Evolutionary conservation across 805 yeast genomes (phyloP).

Genomic region (Zygosaccharomyces lentus): DNA sequence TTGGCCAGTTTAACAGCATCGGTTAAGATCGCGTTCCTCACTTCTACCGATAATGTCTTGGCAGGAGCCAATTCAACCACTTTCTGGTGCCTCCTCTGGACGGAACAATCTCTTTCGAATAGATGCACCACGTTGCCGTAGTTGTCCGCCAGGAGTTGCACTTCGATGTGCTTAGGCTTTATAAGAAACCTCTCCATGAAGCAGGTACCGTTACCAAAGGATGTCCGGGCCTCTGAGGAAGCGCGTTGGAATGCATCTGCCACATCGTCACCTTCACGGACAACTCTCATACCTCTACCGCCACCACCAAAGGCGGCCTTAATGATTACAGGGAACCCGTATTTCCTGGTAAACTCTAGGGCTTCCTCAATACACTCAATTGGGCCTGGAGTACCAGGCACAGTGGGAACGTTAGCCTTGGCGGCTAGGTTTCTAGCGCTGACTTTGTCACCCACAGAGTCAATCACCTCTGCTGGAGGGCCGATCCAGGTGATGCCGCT

Average conservation of each 20-base stretch:
- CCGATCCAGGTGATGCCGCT: slow-evolving; percentile 96
- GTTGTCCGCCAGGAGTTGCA: slow-evolving; percentile 88
- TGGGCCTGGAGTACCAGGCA: slow-evolving; percentile 98
- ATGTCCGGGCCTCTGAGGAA: slow-evolving; percentile 84
- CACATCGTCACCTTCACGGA: slow-evolving; percentile 90
- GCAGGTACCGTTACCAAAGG: slow-evolving; percentile 99
- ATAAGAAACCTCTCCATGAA: slow-evolving; percentile 93
- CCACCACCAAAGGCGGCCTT: slow-evolving; percentile 99
- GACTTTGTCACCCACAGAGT: slow-evolving; percentile 95
- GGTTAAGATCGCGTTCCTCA: slow-evolving; percentile 85
- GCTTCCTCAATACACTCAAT: slow-evolving; percentile 80
- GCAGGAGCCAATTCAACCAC: slow-evolving; percentile 99
- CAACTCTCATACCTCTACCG: slow-evolving; percentile 99
- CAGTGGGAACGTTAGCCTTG: slow-evolving; percentile 80
- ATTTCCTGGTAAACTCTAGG: slow-evolving; percentile 64
- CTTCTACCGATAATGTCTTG: slow-evolving; percentile 72
- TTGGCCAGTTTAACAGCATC: slow-evolving; percentile 94
- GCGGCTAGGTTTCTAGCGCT: slow-evolving; percentile 86
- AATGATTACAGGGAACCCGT: slow-evolving; percentile 95
- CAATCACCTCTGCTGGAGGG: slow-evolving; percentile 82
- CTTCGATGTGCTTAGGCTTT: slow-evolving; percentile 97
- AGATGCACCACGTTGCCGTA: slow-evolving; percentile 93
- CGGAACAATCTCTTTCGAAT: slow-evolving; percentile 98
- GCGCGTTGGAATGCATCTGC: slow-evolving; percentile 92
- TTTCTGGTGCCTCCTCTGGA: slow-evolving; percentile 98